phyloP scores from a whole-genome alignment of 305 asterid genomes.

The Rubia tinctorum region DNA sequence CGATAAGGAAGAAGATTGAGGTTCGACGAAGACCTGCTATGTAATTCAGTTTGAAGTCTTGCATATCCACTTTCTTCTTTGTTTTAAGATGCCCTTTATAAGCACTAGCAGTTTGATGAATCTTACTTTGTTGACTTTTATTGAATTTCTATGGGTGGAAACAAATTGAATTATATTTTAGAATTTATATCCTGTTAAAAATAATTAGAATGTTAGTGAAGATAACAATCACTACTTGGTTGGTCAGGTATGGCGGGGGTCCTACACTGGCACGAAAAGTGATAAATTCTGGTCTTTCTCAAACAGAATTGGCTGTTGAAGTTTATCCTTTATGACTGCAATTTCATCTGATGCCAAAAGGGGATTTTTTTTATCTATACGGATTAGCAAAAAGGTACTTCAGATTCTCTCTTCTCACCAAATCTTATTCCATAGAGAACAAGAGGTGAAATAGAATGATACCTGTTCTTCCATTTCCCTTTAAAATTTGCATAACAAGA shows the following conservation, averaged over 20 bases:
- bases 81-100: not conserved
- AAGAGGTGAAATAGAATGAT: conserved; percentile 8
- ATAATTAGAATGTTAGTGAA: conserved; percentile 10
- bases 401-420: conserved; percentile 13
- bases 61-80: not conserved
- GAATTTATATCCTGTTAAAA: not conserved
- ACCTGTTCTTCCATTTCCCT: conserved; percentile 8
- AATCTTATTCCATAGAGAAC: not conserved
- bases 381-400: conserved; percentile 94
- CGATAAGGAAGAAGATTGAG: not conserved
- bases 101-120: not conserved
- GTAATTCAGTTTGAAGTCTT: not conserved
- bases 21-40: not conserved
- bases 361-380: conserved; percentile 61
- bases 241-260: conserved; percentile 95
- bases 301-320: conserved; percentile 93
- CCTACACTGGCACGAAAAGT: conserved; percentile 89
- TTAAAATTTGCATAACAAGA: not conserved
- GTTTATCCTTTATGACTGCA: conserved; percentile 95
- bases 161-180: not conserved
- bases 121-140: conserved; percentile 1
- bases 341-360: conserved; percentile 91
- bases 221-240: conserved; percentile 25
- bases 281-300: conserved; percentile 81
- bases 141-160: not conserved